Percentiles rank a stretch among this genome's conserved stretches.
Conservation (phyloP, 169 alveolate genomes). For the Eimeria maxima region DNA sequence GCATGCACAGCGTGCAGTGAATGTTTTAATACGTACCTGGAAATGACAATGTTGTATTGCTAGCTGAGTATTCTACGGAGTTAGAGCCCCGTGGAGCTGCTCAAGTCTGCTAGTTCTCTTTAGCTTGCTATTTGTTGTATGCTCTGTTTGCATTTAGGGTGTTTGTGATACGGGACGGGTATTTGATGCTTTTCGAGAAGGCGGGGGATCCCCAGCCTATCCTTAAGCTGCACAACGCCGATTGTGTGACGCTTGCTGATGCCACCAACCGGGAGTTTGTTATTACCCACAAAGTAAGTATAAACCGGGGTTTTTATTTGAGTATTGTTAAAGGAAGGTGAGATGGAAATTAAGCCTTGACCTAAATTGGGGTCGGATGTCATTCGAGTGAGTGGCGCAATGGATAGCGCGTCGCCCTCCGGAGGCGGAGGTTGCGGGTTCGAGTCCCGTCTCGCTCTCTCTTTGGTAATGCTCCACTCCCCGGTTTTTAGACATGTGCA, state of each 20-base stretch:
- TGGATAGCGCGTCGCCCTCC: slow-evolving; percentile 98
- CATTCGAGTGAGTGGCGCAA: slow-evolving; percentile 92
- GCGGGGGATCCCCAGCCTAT: slow-evolving; percentile 67
- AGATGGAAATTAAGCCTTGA: background rate
- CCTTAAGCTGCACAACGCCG: slow-evolving; percentile 63
- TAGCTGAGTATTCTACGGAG: background rate
- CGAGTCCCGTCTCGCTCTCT: slow-evolving; percentile 95
- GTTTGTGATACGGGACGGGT: slow-evolving; percentile 74
- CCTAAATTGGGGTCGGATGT: background rate
- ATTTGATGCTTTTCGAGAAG: slow-evolving; percentile 78
- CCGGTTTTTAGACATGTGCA: background rate
- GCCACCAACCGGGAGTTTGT: slow-evolving; percentile 45
- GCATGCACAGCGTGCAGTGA: background rate
- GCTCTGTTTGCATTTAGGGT: slow-evolving; percentile 35
- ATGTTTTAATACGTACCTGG: background rate
- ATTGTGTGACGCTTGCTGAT: slow-evolving; percentile 72
- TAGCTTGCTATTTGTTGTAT: background rate
- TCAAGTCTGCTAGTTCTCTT: too few species aligned
- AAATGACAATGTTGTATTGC: background rate
- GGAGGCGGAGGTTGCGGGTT: slow-evolving; percentile 98
- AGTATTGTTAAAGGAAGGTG: background rate
- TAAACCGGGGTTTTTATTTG: background rate
- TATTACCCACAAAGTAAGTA: slow-evolving; percentile 77
- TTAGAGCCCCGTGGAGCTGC: background rate
- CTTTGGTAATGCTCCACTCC: background rate